Percentiles rank a stretch among this genome's conserved stretches.
phyloP scores from a whole-genome alignment of 768 basidiomycete species.

The Sistotremastrum niveocremeum region DNA sequence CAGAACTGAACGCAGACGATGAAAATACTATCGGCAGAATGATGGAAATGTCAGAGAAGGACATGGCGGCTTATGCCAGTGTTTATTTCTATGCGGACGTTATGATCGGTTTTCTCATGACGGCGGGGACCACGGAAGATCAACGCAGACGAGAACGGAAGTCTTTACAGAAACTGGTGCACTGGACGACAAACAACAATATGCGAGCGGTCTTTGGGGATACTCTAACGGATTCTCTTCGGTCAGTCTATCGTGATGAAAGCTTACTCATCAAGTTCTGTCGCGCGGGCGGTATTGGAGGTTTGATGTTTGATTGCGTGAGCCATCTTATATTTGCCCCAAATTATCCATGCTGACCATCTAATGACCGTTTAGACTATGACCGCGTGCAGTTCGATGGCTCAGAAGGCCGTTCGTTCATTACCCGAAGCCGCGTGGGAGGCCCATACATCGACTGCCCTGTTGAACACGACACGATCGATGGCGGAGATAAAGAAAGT shows the following conservation, averaged over 20 bases:
- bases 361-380: slow-evolving; percentile 6
- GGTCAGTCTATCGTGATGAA: slow-evolving; percentile 13
- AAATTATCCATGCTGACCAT: not conserved
- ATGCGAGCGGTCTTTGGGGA: slow-evolving; percentile 14
- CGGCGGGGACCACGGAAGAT: not conserved
- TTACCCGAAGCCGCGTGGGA: slow-evolving; percentile 16
- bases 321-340: not conserved
- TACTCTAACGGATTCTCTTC: slow-evolving; percentile 15
- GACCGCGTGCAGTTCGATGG: slow-evolving; percentile 9
- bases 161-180: slow-evolving; percentile 12
- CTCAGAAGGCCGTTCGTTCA: slow-evolving; percentile 8
- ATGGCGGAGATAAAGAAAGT: slow-evolving; percentile 8
- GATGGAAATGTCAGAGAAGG: slow-evolving; percentile 7
- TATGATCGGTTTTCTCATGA: slow-evolving; percentile 13
- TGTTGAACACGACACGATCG: slow-evolving; percentile 11
- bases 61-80: slow-evolving; percentile 14
- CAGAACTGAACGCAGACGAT: slow-evolving; percentile 14
- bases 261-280: slow-evolving; percentile 10
- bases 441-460: slow-evolving; percentile 12
- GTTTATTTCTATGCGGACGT: slow-evolving; percentile 16
- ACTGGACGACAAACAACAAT: slow-evolving; percentile 11
- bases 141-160: slow-evolving; percentile 7
- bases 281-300: slow-evolving; percentile 15
- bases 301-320: slow-evolving; percentile 16
- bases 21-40: slow-evolving; percentile 9